Evolutionary conservation across 768 basidiomycete species (phyloP).

Genomic region (Leucosporidium yakuticum): DNA sequence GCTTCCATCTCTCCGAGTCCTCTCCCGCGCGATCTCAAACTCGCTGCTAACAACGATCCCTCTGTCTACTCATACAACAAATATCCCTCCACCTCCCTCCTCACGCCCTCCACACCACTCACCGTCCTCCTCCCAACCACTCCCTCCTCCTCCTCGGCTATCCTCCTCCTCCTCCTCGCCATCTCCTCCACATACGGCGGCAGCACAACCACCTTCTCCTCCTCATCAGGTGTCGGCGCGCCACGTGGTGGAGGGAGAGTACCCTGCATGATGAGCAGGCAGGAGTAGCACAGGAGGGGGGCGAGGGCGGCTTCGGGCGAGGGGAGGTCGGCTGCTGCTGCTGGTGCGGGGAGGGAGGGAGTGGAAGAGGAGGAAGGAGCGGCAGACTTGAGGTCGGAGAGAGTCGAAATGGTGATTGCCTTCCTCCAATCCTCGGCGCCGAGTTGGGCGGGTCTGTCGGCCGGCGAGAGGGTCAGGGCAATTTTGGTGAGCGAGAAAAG

Average conservation of each 20-base stretch:
- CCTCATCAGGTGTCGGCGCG: neutral
- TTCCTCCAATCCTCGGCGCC: slow-evolving; percentile 18
- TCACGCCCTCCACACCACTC: neutral
- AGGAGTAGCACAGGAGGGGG: slow-evolving; percentile 25
- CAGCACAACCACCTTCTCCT: neutral
- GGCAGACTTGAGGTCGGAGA: neutral
- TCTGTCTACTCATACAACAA: neutral
- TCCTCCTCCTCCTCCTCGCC: neutral
- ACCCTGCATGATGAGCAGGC: slow-evolving; percentile 21
- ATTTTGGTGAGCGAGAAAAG: neutral
- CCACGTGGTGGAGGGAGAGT: neutral
- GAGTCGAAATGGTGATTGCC: slow-evolving; percentile 26
- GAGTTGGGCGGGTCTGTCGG: slow-evolving; percentile 19
- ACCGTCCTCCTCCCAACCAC: neutral
- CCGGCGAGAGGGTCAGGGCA: neutral
- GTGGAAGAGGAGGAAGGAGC: neutral
- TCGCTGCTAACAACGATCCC: no score
- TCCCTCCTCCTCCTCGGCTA: neutral
- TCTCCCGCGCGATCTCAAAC: no score
- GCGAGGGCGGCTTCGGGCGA: neutral
- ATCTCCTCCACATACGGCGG: slow-evolving; percentile 15
- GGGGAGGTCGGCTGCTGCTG: neutral
- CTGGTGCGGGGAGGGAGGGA: neutral
- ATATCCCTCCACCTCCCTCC: slow-evolving; percentile 11
- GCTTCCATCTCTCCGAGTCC: no score